Percentiles rank a stretch among this genome's conserved stretches.
phyloP scores from a whole-genome alignment of 129 eudicot species.

The Daucus carota region DH1_v3.0 NC_030385.2:10872001-10872500 shows the following conservation, averaged over 20 bases:
- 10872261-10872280: neutral
- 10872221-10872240: neutral
- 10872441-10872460: neutral
- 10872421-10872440: slow-evolving; percentile 3
- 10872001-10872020: no score
- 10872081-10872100: no score
- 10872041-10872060: no score
- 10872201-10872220: no score
- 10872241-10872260: neutral
- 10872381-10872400: slow-evolving; percentile 1
- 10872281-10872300: neutral
- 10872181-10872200: no score
- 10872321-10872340: neutral
- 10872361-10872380: neutral
- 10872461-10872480: neutral
- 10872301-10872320: neutral
- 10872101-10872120: no score
- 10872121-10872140: no score
- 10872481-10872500: neutral
- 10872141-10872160: no score
- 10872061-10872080: no score
- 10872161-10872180: no score
- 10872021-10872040: no score
- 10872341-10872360: neutral
- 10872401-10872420: neutral